phyloP scores from a whole-genome alignment of 2,329 filamentous ascomycete species.

The Phoma herbarum region DNA sequence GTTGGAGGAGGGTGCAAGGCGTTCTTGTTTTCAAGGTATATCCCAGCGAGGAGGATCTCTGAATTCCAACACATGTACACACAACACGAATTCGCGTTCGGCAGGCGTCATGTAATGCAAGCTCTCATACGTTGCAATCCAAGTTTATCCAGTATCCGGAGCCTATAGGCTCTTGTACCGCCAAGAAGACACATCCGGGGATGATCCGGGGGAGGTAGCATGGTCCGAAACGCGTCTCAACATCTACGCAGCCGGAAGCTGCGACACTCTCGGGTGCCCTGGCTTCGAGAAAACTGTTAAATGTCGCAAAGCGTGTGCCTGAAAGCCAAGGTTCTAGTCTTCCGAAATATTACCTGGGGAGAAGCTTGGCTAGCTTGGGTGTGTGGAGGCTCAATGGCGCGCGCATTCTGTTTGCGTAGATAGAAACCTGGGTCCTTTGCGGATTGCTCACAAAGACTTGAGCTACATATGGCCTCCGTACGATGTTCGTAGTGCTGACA shows the following conservation, averaged over 20 bases:
- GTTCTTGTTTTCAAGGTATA: slow-evolving; percentile 8
- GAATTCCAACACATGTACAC: background rate
- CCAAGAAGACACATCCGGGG: background rate
- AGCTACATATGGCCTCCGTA: too few relatives aligned
- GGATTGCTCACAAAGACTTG: too few relatives aligned
- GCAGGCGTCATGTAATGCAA: too few relatives aligned
- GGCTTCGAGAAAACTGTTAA: background rate
- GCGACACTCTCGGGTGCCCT: background rate
- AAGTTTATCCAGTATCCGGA: background rate
- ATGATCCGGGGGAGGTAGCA: slow-evolving; percentile 1
- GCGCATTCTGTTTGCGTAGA: background rate
- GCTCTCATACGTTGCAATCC: background rate
- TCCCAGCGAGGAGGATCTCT: background rate
- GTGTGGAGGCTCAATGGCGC: background rate
- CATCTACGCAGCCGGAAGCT: slow-evolving; percentile 2
- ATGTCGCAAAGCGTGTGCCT: slow-evolving; percentile 10
- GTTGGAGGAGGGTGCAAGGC: background rate
- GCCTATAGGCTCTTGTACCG: too few relatives aligned
- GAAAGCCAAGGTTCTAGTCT: slow-evolving; percentile 11
- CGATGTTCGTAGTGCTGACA: background rate
- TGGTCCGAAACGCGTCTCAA: slow-evolving; percentile 2
- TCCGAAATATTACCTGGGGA: slow-evolving; percentile 10
- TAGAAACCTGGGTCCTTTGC: too few relatives aligned
- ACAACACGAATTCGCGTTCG: too few relatives aligned
- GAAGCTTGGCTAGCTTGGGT: slow-evolving; percentile 8